A percentile compares a stretch with the other conserved stretches of the same genome.
These are phyloP conservation scores for Conticribra weissflogii DNA, from an alignment of 108 stramenopile genomes.

Conservation along the genomic window DNA sequence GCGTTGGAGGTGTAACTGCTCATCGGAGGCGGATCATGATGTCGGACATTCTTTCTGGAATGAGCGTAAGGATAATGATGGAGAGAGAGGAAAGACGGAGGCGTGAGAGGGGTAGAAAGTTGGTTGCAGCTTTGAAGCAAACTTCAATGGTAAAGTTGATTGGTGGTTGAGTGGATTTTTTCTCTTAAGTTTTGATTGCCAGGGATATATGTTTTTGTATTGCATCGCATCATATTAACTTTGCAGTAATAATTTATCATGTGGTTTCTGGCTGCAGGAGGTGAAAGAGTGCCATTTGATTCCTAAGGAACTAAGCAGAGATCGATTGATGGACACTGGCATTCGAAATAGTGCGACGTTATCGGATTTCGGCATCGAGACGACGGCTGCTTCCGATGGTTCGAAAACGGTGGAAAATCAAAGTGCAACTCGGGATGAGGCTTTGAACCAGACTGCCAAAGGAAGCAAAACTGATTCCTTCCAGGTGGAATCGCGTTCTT, in stretches of 20 bases:
- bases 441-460: too few species aligned
- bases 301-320: constrained; percentile 2
- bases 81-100: constrained; percentile 22
- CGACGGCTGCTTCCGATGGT: too few species aligned
- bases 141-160: constrained; percentile 24
- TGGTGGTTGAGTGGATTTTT: neutral
- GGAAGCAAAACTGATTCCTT: too few species aligned
- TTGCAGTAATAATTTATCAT: neutral
- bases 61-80: constrained; percentile 25
- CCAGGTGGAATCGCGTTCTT: too few species aligned
- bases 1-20: neutral
- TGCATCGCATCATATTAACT: neutral
- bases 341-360: neutral
- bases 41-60: constrained; percentile 22
- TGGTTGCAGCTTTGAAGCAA: constrained; percentile 32
- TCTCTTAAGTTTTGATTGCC: neutral
- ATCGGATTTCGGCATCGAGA: too few species aligned
- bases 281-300: constrained; percentile 33
- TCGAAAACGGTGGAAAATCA: too few species aligned
- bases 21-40: constrained; percentile 6
- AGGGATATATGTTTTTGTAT: too few species aligned
- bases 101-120: constrained; percentile 17
- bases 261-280: constrained; percentile 1
- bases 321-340: neutral
- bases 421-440: too few species aligned